A percentile compares a stretch with the other conserved stretches of the same genome.
These are phyloP conservation scores for Sporothrix variecibatus DNA, from an alignment of 2,329 filamentous ascomycete genomes.

Conservation along the genomic window DNA sequence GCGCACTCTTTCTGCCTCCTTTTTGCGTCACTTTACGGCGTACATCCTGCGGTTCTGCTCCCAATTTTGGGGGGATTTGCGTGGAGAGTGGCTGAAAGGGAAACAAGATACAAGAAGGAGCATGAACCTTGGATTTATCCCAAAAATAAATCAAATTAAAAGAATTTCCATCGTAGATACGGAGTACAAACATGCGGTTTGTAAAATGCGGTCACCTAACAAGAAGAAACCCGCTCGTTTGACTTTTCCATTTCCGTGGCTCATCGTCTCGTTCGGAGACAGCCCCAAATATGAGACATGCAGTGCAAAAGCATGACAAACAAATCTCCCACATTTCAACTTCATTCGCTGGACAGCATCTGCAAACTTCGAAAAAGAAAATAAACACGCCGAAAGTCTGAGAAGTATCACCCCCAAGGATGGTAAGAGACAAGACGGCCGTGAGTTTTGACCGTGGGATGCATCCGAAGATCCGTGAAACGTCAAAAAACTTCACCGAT, in stretches of 20 bases:
- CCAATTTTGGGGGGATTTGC: background rate
- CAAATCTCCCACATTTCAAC: too few relatives aligned
- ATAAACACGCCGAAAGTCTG: background rate
- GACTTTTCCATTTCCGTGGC: background rate
- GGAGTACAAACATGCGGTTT: background rate
- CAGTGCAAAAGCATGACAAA: background rate
- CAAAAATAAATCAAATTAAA: background rate
- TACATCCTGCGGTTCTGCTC: background rate
- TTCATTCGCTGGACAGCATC: background rate
- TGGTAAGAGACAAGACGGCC: background rate
- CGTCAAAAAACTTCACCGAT: background rate
- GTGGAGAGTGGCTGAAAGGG: background rate
- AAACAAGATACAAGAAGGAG: background rate
- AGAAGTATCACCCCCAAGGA: background rate
- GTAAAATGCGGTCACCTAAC: too few relatives aligned
- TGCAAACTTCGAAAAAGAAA: background rate
- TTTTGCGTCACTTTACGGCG: background rate
- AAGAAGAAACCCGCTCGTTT: background rate
- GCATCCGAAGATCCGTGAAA: slow-evolving; percentile 7
- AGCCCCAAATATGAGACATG: background rate
- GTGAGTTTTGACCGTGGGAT: background rate
- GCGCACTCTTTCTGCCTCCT: background rate
- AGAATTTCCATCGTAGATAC: background rate
- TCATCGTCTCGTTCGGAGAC: background rate
- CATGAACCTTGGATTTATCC: background rate